phyloP scores from a whole-genome alignment of 2,329 filamentous ascomycete species.

The Phaeosphaeria sp. region DNA sequence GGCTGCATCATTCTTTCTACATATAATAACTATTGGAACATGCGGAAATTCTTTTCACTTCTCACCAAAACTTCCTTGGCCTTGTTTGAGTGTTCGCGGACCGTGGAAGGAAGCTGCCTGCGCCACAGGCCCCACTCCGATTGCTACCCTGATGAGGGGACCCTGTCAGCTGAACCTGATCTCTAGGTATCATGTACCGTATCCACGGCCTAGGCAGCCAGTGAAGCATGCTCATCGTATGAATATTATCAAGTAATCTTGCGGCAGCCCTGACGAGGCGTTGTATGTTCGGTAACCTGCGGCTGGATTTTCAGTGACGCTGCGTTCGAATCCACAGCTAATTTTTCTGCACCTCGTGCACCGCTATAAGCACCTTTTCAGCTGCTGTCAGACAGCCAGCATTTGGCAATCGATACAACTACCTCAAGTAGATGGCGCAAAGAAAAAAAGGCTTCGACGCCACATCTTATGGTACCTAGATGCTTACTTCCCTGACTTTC shows the following conservation, averaged over 20 bases:
- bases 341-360: no score
- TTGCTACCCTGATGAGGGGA: not conserved
- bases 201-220: not conserved
- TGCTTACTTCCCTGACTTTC: no score
- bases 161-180: not conserved
- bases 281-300: not conserved
- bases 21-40: not conserved
- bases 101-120: not conserved
- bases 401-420: no score
- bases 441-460: no score
- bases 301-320: no score
- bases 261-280: not conserved
- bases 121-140: slow-evolving; percentile 2
- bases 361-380: no score
- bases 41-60: not conserved
- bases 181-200: not conserved
- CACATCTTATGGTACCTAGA: no score
- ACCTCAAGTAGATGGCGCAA: no score
- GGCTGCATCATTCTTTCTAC: not conserved
- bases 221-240: not conserved
- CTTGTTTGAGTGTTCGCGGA: not conserved
- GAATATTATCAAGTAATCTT: not conserved
- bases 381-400: no score
- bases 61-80: not conserved
- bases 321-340: no score